phyloP scores from a whole-genome alignment of 225 moss, liverwort and hornwort species.

The Sphagnum tenellum region DNA sequence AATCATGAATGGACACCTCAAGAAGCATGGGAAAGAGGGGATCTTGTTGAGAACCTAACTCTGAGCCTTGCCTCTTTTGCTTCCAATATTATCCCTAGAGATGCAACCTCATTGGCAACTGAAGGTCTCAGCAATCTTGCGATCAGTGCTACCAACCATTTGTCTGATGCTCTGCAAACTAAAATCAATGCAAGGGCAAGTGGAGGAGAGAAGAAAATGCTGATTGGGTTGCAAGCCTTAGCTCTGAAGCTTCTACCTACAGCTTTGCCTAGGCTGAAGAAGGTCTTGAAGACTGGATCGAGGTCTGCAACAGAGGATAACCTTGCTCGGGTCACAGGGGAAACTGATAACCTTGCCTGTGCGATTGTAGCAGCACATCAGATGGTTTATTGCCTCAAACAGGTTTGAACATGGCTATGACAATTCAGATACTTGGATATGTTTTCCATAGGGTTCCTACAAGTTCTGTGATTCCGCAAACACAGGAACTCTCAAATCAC shows the following conservation, averaged over 20 bases:
- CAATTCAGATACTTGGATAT: too few species aligned
- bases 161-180: slow-evolving; percentile 10
- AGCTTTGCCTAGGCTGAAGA: slow-evolving; percentile 26
- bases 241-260: slow-evolving; percentile 13
- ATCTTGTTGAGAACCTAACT: slow-evolving; percentile 19
- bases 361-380: slow-evolving; percentile 36
- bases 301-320: slow-evolving; percentile 5
- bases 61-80: slow-evolving; percentile 40
- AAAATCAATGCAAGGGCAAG: neutral
- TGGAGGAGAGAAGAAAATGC: neutral
- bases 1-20: neutral
- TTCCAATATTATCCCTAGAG: slow-evolving; percentile 8
- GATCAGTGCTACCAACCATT: slow-evolving; percentile 7
- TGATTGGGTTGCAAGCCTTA: slow-evolving; percentile 3
- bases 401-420: slow-evolving; percentile 13
- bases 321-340: neutral
- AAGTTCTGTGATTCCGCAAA: neutral
- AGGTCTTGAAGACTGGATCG: slow-evolving; percentile 20
- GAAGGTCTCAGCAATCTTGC: slow-evolving; percentile 15
- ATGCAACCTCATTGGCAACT: slow-evolving; percentile 6
- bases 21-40: neutral
- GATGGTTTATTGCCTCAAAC: slow-evolving; percentile 32
- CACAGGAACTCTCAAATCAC: neutral
- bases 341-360: slow-evolving; percentile 10
- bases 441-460: too few species aligned